Evolutionary conservation across 2,329 filamentous ascomycete genomes (phyloP), one percentile per base, ranked within the genome.

Genomic region (Bimuria novae-zelandiae): DNA sequence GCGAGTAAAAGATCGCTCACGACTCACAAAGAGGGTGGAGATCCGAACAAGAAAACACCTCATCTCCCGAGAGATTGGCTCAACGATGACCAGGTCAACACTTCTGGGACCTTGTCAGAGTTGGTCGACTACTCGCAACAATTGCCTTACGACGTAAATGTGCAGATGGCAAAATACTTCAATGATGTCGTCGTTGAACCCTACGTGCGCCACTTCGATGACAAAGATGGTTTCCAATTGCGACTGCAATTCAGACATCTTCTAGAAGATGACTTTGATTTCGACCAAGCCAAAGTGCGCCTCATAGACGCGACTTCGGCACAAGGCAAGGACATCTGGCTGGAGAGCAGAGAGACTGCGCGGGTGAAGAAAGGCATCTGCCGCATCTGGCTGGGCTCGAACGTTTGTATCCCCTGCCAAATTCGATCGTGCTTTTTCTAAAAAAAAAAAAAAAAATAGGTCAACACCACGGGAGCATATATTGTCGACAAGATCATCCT

Each of bases 151-250:
- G 86, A 91, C 56, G 78, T 90, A 41, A 82, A 81, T 4, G 82
- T 90, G 14, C 84, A 88, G 0, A 76, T 97, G 61, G 79, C 81
- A 0, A 86, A 85, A 47, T 92, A 95, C 64, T 95, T 96, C 64
- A 83, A 82, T 7, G 80, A 86, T 17, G 75, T 94, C 3, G 77
- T 84, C 36, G 77, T 96, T 0, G 83, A 88, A 17, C 86, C 84
- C 0, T 81, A 85, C 14, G 85, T 93, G 2, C 75, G 79, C 21
- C 92, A 96, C 64, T 82, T 86, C 44, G 80, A 87, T 0, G 80
- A 85, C 17, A 84, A 82, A 58, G 93, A 97, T 70, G 87, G 89
- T 12, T 93, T 95, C 60, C 82, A 84, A 7, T 69, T 96, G 16
- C 78, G 81, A 2, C 69, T 99, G 2, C 82, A 80, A 17, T 76